Conservation (phyloP, 1,284 basidiomycete species). For the Blastosporella zonata region DNA sequence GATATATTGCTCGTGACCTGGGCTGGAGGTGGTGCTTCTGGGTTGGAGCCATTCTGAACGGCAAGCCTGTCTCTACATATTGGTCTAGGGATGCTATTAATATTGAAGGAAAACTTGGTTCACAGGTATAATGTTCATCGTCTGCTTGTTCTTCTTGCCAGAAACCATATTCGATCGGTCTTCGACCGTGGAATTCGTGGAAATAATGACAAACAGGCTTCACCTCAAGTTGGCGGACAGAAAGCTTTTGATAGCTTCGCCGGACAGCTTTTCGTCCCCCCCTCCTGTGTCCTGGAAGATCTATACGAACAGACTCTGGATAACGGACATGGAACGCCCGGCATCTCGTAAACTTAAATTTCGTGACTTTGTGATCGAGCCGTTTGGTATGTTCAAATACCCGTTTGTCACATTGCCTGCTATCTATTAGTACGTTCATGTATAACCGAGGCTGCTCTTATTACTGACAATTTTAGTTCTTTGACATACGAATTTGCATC, state of each 20-base stretch:
- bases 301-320: conserved; percentile 27
- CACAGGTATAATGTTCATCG: conserved; percentile 24
- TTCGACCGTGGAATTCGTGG: conserved; percentile 4
- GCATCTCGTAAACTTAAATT: conserved; percentile 22
- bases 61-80: conserved; percentile 5
- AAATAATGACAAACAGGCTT: background rate
- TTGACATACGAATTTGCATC: conserved; percentile 33
- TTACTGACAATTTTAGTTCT: conserved; percentile 20
- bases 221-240: conserved; percentile 1
- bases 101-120: background rate
- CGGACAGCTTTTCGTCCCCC: conserved; percentile 20
- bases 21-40: conserved; percentile 35
- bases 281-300: conserved; percentile 22
- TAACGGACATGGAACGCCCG: conserved; percentile 28
- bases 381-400: conserved; percentile 33
- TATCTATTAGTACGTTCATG: conserved; percentile 26
- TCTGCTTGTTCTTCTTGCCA: conserved; percentile 28
- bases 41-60: conserved; percentile 31
- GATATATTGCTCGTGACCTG: conserved; percentile 28
- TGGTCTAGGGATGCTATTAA: too few relatives aligned
- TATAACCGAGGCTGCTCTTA: background rate
- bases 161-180: conserved; percentile 30
- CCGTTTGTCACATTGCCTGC: conserved; percentile 33
- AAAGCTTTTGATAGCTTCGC: conserved; percentile 4
- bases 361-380: conserved; percentile 29